Percentiles rank a stretch among this genome's conserved stretches.
Conservation (phyloP, 306 rosid species). For the Cicer chorassanicum region DNA sequence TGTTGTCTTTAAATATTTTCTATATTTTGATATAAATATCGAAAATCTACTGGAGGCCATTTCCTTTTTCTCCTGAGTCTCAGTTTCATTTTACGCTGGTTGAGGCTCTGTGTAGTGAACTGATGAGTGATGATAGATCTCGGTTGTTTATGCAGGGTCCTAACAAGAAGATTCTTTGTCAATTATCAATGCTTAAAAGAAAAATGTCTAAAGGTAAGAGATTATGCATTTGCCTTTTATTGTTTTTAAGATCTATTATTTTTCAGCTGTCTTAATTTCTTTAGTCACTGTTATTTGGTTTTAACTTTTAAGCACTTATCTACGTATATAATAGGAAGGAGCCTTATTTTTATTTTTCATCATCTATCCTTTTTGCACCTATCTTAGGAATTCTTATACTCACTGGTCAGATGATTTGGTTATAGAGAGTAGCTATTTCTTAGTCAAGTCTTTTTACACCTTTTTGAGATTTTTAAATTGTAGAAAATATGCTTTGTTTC, state of each 20-base stretch:
- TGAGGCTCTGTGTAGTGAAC: slow-evolving; percentile 35
- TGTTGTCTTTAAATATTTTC: neutral
- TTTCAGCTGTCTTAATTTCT: slow-evolving; percentile 38
- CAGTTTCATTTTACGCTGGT: slow-evolving; percentile 27
- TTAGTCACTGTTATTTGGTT: slow-evolving; percentile 17
- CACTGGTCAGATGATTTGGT: slow-evolving; percentile 13
- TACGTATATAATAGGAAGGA: neutral
- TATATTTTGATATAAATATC: slow-evolving; percentile 21
- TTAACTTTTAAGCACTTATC: slow-evolving; percentile 19
- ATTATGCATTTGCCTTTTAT: neutral
- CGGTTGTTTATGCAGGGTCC: slow-evolving; percentile 66
- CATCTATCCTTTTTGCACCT: slow-evolving; percentile 5
- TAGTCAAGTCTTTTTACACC: slow-evolving; percentile 15
- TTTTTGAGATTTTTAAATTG: slow-evolving; percentile 21
- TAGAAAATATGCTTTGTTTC: neutral
- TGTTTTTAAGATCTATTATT: slow-evolving; percentile 20
- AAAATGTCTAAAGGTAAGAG: slow-evolving; percentile 86
- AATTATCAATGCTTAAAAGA: slow-evolving; percentile 94
- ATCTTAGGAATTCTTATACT: slow-evolving; percentile 22
- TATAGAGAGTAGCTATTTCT: slow-evolving; percentile 23
- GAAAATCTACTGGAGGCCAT: slow-evolving; percentile 10
- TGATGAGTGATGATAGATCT: slow-evolving; percentile 33
- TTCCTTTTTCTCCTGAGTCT: slow-evolving; percentile 22
- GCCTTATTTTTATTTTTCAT: neutral
- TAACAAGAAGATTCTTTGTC: slow-evolving; percentile 78